Evolutionary conservation across 1,284 basidiomycete species (phyloP).

Genomic region (Inonotus hispidus): DNA sequence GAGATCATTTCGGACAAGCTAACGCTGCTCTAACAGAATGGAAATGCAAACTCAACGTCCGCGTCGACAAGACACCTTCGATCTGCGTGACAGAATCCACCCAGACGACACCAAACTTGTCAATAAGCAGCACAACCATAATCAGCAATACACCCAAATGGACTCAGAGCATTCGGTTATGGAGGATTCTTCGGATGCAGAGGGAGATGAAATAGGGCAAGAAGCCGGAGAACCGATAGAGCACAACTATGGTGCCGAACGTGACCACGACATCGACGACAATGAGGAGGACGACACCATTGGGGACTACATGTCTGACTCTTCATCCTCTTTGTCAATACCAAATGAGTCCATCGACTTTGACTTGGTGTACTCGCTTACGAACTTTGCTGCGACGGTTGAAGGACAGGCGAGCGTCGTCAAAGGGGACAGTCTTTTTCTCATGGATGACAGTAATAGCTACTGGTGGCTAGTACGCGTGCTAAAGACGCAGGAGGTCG

Average conservation of each 20-base stretch:
- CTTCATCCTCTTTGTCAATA: constrained; percentile 75
- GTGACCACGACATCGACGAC: constrained; percentile 30
- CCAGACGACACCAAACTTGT: constrained; percentile 46
- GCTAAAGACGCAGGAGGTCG: constrained; percentile 97
- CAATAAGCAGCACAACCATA: constrained; percentile 43
- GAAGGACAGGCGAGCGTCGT: constrained; percentile 96
- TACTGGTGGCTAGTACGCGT: constrained; percentile 99
- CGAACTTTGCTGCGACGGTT: constrained; percentile 92
- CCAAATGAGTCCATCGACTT: constrained; percentile 91
- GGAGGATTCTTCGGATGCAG: constrained; percentile 70
- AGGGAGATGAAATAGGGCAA: constrained; percentile 36
- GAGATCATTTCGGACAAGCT: background rate
- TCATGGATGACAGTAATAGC: constrained; percentile 95
- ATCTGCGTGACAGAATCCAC: constrained; percentile 61
- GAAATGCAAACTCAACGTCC: constrained; percentile 18
- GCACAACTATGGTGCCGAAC: constrained; percentile 15
- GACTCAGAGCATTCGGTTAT: constrained; percentile 74
- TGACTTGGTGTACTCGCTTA: constrained; percentile 83
- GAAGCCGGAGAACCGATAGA: constrained; percentile 12
- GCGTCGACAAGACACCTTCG: constrained; percentile 55
- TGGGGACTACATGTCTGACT: constrained; percentile 28
- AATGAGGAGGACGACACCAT: constrained; percentile 62
- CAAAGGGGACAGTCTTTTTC: constrained; percentile 89
- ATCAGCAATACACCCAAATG: constrained; percentile 40
- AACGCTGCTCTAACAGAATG: background rate